Conservation (phyloP, 192 early-diverging fungal genomes). For the Coemansia sp. region DNA sequence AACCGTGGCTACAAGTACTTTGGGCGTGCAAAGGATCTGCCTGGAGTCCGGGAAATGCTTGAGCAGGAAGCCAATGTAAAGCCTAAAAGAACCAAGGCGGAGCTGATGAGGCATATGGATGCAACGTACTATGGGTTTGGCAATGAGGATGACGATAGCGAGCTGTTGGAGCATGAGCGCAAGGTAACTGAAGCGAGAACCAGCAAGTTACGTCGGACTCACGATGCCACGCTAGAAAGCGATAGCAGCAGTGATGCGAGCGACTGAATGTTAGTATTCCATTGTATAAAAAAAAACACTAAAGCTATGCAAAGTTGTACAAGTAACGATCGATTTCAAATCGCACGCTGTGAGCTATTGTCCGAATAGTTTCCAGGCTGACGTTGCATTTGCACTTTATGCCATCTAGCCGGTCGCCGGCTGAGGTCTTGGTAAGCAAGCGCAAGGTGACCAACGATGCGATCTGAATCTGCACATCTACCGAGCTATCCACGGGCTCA, state of each 20-base stretch:
- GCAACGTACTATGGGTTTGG: slow-evolving; percentile 95
- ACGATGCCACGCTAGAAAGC: slow-evolving; percentile 23
- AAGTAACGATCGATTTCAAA: slow-evolving; percentile 87
- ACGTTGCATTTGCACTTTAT: slow-evolving; percentile 89
- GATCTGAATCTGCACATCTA: slow-evolving; percentile 73
- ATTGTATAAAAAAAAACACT: background rate
- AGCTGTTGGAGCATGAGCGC: slow-evolving; percentile 74
- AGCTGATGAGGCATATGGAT: slow-evolving; percentile 77
- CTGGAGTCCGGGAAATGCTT: slow-evolving; percentile 90
- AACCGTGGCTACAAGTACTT: slow-evolving; percentile 96
- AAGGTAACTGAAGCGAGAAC: slow-evolving; percentile 56
- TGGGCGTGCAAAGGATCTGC: slow-evolving; percentile 91
- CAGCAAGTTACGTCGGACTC: slow-evolving; percentile 19
- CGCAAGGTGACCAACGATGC: slow-evolving; percentile 77
- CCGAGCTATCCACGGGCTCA: slow-evolving; percentile 65
- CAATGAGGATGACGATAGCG: slow-evolving; percentile 85
- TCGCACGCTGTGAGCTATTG: slow-evolving; percentile 68
- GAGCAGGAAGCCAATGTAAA: slow-evolving; percentile 57
- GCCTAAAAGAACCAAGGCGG: slow-evolving; percentile 57
- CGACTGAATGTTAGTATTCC: background rate
- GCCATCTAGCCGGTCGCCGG: slow-evolving; percentile 73
- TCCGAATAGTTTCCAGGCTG: slow-evolving; percentile 72
- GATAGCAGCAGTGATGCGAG: slow-evolving; percentile 10
- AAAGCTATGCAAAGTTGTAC: slow-evolving; percentile 56
- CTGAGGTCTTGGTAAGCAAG: slow-evolving; percentile 68